A percentile compares a stretch with the other conserved stretches of the same genome.
Evolutionary conservation across 2,329 filamentous ascomycete species (phyloP).

Genomic region (Alternaria gansuensis): DNA sequence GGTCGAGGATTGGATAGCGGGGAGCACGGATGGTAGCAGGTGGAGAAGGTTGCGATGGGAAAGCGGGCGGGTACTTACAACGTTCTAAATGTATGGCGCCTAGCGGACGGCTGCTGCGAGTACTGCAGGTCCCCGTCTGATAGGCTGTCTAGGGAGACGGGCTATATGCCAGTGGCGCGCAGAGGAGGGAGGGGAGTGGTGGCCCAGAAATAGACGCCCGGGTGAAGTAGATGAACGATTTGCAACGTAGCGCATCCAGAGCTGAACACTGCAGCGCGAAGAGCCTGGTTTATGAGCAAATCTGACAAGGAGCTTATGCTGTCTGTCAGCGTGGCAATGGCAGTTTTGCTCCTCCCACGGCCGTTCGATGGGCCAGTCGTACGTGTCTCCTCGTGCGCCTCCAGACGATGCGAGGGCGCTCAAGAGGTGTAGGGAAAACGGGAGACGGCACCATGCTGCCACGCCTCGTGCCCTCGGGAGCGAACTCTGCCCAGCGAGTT

Average conservation of each 20-base stretch:
- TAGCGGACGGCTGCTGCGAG: constrained; percentile 44
- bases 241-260: constrained; percentile 45
- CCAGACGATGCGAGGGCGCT: constrained; percentile 16
- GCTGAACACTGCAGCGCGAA: constrained; percentile 39
- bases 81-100: constrained; percentile 51
- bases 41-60: constrained; percentile 47
- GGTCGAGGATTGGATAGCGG: constrained; percentile 42
- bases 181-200: constrained; percentile 38
- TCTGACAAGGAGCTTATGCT: constrained; percentile 41
- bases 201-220: constrained; percentile 55
- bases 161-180: constrained; percentile 43
- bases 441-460: constrained; percentile 25
- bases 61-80: constrained; percentile 53
- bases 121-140: constrained; percentile 44
- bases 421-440: constrained; percentile 20
- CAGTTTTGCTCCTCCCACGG: constrained; percentile 6
- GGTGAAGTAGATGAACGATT: constrained; percentile 48
- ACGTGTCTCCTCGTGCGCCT: constrained; percentile 30
- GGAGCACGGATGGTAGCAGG: constrained; percentile 40
- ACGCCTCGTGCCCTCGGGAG: constrained; percentile 33
- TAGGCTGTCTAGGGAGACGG: constrained; percentile 47
- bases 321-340: constrained; percentile 32
- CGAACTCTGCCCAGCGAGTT: constrained; percentile 30
- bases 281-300: constrained; percentile 35
- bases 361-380: constrained; percentile 29